Base-by-base conservation (phyloP, 2,329 filamentous ascomycete genomes). In the Helminthosporium solani region DNA sequence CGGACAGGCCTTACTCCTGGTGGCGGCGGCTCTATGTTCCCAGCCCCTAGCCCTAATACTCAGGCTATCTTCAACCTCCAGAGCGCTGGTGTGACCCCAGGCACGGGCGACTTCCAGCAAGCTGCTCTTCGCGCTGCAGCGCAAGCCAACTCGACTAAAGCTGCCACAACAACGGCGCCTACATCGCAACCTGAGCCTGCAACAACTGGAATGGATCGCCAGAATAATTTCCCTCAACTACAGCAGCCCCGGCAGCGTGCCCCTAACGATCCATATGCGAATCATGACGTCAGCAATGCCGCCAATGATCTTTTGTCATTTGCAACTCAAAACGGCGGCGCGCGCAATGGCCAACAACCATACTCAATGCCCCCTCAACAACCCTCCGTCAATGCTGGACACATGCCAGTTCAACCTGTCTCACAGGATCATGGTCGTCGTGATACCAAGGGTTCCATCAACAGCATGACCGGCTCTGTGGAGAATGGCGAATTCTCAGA, bases 11-110 rank as follows among this genome's bases (percentile, higher is more conserved):
- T 97, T 57, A 97, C 94, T 42, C 94, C 94, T 39, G 94, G 94
- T 50, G 92, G 92, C 57, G 90, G 91, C 68, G 92, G 91, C 60
- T 95, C 91, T 60, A 97, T 97, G 90, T 97, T 97, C 76, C 90
- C 92, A 46, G 88, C 87, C 44, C 87, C 90, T 2, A 95, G 88
- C 67, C 91, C 90, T 3, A 95, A 88, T 68, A 88, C 89, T 0
- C 86, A 90, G 74, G 87, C 87, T 40, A 74, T 96, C 6, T 89
- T 91, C 71, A 86, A 86, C 50, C 86, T 87, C 56, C 84, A 88
- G 54, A 88, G 83, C 64, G 88, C 88, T 54, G 88, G 86, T 45
- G 87, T 90, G 3, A 99, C 94, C 1, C 94, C 94, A 7, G 86
- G 86, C 51, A 96, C 92, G 0, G 75, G 95, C 40, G 94, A 99